These are phyloP conservation scores for Rhytidhysteron rufulum DNA, from an alignment of 2,329 filamentous ascomycete genomes.

Conservation along the genomic window DNA sequence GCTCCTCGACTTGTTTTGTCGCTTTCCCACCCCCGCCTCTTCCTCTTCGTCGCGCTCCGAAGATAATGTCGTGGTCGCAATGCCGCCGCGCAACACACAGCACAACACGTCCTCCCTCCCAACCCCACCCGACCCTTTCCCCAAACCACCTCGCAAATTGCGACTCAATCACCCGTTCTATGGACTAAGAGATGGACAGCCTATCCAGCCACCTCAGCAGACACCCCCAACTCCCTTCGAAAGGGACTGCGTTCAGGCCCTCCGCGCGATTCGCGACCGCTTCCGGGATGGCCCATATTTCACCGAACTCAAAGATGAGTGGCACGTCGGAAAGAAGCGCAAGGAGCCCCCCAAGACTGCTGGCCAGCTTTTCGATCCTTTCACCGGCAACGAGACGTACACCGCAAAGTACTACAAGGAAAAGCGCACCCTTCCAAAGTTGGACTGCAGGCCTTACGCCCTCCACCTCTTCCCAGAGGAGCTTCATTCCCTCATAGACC, in stretches of 20 bases:
- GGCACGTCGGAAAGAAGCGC: slow-evolving; percentile 38
- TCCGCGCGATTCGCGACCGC: slow-evolving; percentile 50
- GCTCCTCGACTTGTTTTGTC: neutral
- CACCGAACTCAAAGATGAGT: slow-evolving; percentile 50
- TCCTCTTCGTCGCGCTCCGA: no score
- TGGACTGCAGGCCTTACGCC: slow-evolving; percentile 52
- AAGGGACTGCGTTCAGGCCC: slow-evolving; percentile 45
- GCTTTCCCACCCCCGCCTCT: no score
- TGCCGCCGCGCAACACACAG: neutral
- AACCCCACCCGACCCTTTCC: neutral
- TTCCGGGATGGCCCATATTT: slow-evolving; percentile 60
- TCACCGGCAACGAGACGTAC: slow-evolving; percentile 59
- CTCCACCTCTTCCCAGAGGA: slow-evolving; percentile 58
- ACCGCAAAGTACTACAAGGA: slow-evolving; percentile 56
- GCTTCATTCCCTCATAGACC: slow-evolving; percentile 52
- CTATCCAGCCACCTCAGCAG: slow-evolving; percentile 32
- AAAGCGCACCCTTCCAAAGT: slow-evolving; percentile 51
- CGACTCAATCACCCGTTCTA: neutral
- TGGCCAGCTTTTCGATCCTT: slow-evolving; percentile 52
- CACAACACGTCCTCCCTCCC: neutral
- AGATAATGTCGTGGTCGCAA: neutral
- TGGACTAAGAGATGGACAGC: slow-evolving; percentile 22
- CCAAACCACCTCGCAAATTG: neutral
- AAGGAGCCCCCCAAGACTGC: slow-evolving; percentile 38
- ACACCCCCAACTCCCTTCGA: slow-evolving; percentile 43